Percentiles rank a stretch among this genome's conserved stretches.
phyloP scores from a whole-genome alignment of 257 asterid species.

The Cynanchum wilfordii region DNA sequence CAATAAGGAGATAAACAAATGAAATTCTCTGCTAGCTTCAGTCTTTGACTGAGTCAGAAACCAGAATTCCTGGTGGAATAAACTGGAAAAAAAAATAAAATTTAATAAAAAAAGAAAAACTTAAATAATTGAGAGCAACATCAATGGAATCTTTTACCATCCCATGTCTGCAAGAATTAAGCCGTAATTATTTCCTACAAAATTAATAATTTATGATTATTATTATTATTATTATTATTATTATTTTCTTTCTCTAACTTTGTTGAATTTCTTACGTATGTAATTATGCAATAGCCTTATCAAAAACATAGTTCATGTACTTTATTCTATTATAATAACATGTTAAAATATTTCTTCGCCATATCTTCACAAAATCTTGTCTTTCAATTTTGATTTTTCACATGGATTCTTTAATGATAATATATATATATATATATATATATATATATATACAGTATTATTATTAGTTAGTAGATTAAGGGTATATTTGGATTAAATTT shows the following conservation, averaged over 20 bases:
- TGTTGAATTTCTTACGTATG: conserved; percentile 14
- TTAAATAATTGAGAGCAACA: conserved; percentile 1
- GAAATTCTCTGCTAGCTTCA: conserved; percentile 4
- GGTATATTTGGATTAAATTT: too few relatives aligned
- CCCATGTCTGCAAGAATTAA: conserved; percentile 7
- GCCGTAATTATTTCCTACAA: not conserved
- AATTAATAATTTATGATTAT: too few relatives aligned
- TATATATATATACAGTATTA: too few relatives aligned
- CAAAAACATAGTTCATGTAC: not conserved
- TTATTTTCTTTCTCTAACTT: not conserved
- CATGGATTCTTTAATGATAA: too few relatives aligned
- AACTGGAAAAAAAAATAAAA: too few relatives aligned
- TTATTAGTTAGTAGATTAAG: too few relatives aligned
- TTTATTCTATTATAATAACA: too few relatives aligned
- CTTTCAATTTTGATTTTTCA: not conserved
- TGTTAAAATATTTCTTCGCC: conserved; percentile 8
- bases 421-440: too few relatives aligned
- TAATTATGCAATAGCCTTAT: not conserved
- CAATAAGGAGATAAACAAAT: not conserved
- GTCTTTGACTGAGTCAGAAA: conserved; percentile 5
- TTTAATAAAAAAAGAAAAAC: not conserved
- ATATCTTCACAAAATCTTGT: conserved; percentile 21
- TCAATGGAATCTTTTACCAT: conserved; percentile 18
- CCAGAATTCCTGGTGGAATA: conserved; percentile 6
- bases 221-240: not conserved